A percentile compares a stretch with the other conserved stretches of the same genome.
These are phyloP conservation scores for Pythium insidiosum DNA, from an alignment of 352 stramenopile genomes.

Conservation along the genomic window DNA sequence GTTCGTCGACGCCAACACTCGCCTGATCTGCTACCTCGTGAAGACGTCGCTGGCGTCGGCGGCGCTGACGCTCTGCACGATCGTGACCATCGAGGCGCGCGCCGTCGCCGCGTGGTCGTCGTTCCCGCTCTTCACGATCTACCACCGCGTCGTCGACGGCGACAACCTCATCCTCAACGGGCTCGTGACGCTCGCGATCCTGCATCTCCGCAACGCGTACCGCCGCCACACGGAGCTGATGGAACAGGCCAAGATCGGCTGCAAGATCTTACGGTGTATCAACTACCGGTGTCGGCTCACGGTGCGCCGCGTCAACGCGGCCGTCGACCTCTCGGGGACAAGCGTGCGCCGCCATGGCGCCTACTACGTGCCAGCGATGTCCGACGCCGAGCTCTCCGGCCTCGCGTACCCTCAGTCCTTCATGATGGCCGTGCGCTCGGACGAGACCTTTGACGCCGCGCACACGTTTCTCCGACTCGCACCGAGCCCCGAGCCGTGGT, in stretches of 20 bases:
- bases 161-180: constrained; percentile 13
- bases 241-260: constrained; percentile 6
- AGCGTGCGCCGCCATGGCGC: background rate
- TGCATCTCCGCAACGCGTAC: constrained; percentile 7
- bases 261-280: constrained; percentile 16
- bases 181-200: constrained; percentile 8
- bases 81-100: constrained; percentile 12
- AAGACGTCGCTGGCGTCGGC: constrained; percentile 1
- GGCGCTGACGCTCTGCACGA: constrained; percentile 2
- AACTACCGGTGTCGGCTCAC: constrained; percentile 14
- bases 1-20: constrained; percentile 17
- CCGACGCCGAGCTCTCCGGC: background rate
- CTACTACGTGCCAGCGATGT: too few relatives aligned
- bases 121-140: background rate
- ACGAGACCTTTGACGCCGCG: background rate
- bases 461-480: constrained; percentile 5
- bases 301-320: background rate
- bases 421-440: constrained; percentile 3
- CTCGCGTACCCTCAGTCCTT: background rate
- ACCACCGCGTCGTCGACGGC: background rate
- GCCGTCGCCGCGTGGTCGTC: constrained; percentile 1
- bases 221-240: constrained; percentile 3
- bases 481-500: background rate
- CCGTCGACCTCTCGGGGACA: background rate
- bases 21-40: constrained; percentile 2